Conservation (phyloP, 495 filamentous ascomycete genomes). For the Hyphodiscus hymeniophilus region DNA sequence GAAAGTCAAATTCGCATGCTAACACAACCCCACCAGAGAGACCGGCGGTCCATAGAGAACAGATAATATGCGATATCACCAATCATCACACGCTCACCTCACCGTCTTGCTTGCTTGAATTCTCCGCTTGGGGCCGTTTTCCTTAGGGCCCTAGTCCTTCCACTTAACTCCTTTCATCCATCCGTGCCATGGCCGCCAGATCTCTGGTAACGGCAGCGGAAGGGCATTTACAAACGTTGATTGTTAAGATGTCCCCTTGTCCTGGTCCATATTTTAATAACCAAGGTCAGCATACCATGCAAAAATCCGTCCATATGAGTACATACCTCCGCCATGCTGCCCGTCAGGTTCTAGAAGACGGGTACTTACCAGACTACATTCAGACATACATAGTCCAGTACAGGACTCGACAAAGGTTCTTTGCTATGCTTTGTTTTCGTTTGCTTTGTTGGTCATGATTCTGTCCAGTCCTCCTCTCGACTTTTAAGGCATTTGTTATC, state of each 20-base stretch:
- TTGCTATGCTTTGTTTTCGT: neutral
- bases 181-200: neutral
- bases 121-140: too few relatives aligned
- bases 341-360: neutral
- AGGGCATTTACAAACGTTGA: slow-evolving; percentile 5
- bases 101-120: too few relatives aligned
- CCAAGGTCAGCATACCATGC: too few relatives aligned
- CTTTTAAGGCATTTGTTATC: neutral
- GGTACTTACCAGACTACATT: neutral
- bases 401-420: neutral
- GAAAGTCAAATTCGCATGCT: too few relatives aligned
- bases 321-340: neutral
- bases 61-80: too few relatives aligned
- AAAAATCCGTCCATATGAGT: neutral
- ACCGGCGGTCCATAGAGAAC: too few relatives aligned
- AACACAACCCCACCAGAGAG: neutral
- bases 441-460: neutral
- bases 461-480: neutral
- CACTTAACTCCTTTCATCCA: neutral
- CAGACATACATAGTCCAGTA: neutral
- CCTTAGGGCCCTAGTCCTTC: too few relatives aligned
- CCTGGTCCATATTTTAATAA: too few relatives aligned
- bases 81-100: too few relatives aligned
- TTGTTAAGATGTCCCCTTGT: neutral
- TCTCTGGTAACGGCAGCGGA: slow-evolving; percentile 1